A percentile compares a stretch with the other conserved stretches of the same genome.
Evolutionary conservation across 768 basidiomycete genomes (phyloP).

Genomic region (Scleroderma citrinum): DNA sequence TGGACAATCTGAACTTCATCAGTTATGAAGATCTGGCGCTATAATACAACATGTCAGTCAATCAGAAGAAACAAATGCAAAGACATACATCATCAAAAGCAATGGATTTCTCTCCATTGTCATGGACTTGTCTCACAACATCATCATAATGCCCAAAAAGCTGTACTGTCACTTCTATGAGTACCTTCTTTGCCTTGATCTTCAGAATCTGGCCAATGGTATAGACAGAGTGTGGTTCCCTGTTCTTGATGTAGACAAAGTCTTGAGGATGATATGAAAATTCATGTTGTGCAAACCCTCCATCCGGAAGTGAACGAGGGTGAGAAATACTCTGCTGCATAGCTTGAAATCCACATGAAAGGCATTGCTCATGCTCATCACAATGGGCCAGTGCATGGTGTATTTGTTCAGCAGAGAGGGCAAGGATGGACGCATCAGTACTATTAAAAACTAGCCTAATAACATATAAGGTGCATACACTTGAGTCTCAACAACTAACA

Average conservation of each 20-base stretch:
- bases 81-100: constrained; percentile 39
- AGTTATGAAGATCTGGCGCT: constrained; percentile 40
- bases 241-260: constrained; percentile 51
- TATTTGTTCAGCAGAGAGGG: constrained; percentile 34
- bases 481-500: neutral
- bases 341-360: constrained; percentile 39
- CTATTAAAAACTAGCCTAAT: constrained; percentile 49
- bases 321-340: constrained; percentile 19
- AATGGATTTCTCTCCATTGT: constrained; percentile 12
- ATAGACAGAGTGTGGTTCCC: constrained; percentile 26
- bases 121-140: constrained; percentile 20
- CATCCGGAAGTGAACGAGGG: constrained; percentile 23
- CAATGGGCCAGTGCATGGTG: constrained; percentile 22
- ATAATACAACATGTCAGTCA: constrained; percentile 8
- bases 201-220: constrained; percentile 52
- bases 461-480: constrained; percentile 2
- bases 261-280: constrained; percentile 52
- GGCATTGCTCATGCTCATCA: constrained; percentile 37
- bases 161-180: constrained; percentile 32
- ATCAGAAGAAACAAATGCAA: neutral
- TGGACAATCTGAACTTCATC: constrained; percentile 18
- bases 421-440: constrained; percentile 39
- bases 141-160: constrained; percentile 45
- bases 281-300: constrained; percentile 38
- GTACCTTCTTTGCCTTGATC: constrained; percentile 25